Conservation (phyloP, 2,329 filamentous ascomycete genomes). For the Ophiostoma perfectum region DNA sequence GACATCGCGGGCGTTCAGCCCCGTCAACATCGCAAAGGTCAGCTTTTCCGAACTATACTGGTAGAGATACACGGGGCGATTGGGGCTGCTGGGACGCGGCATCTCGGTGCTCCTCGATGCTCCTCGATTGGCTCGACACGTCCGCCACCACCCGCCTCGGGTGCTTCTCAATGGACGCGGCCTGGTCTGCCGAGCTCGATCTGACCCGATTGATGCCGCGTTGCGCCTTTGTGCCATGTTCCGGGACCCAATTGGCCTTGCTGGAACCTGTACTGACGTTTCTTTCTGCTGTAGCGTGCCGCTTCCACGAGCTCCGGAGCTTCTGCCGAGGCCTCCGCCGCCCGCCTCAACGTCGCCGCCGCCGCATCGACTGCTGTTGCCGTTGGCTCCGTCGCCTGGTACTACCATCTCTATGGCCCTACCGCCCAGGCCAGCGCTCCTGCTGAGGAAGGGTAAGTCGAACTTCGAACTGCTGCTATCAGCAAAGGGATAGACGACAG, state of each 20-base stretch:
- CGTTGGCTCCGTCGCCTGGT: constrained; percentile 88
- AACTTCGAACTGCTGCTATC: neutral
- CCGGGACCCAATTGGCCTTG: neutral
- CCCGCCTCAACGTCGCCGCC: constrained; percentile 80
- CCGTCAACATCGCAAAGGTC: constrained; percentile 68
- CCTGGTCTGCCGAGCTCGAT: neutral
- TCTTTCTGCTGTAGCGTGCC: constrained; percentile 46
- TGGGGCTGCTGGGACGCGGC: neutral
- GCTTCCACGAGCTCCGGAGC: constrained; percentile 69
- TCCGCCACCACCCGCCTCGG: neutral
- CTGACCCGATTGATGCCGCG: neutral
- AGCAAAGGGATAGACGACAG: neutral
- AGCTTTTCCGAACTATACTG: constrained; percentile 2
- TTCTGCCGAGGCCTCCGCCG: constrained; percentile 63
- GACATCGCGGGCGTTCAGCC: constrained; percentile 78
- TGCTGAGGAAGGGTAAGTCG: constrained; percentile 93
- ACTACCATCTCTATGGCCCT: constrained; percentile 92
- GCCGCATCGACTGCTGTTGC: constrained; percentile 80
- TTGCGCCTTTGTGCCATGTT: neutral
- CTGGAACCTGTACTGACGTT: neutral
- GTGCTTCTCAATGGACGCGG: neutral
- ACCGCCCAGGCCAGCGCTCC: constrained; percentile 84
- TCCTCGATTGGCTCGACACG: constrained; percentile 1
- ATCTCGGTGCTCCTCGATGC: neutral
- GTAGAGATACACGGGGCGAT: neutral